These are phyloP conservation scores for Puccinellia tenuiflora DNA, from an alignment of 176 grass and related monocot genomes.

Conservation along the genomic window DNA sequence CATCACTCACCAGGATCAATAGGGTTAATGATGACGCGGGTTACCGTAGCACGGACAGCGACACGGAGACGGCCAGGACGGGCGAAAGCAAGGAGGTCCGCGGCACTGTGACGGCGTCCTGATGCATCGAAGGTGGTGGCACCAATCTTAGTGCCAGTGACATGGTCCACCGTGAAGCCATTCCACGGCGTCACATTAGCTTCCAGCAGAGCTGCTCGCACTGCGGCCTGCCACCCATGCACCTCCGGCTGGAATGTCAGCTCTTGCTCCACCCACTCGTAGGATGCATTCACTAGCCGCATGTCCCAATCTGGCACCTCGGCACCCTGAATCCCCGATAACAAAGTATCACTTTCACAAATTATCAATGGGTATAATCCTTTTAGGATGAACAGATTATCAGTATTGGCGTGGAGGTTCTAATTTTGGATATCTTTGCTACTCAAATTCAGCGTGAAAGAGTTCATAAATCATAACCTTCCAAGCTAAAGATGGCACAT, in stretches of 20 bases:
- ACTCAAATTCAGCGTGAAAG: neutral
- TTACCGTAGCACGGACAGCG: constrained; percentile 46
- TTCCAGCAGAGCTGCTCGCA: constrained; percentile 63
- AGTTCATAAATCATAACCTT: neutral
- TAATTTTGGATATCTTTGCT: neutral
- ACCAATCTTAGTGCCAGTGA: constrained; percentile 65
- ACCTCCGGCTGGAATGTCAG: constrained; percentile 56
- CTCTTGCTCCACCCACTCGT: constrained; percentile 69
- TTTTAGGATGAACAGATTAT: neutral
- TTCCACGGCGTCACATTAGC: constrained; percentile 74
- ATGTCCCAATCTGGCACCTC: constrained; percentile 49
- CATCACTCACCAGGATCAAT: constrained; percentile 37
- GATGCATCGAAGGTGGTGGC: constrained; percentile 70
- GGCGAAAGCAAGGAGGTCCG: constrained; percentile 57
- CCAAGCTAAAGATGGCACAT: neutral
- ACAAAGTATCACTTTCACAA: neutral
- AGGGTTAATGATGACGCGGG: constrained; percentile 49
- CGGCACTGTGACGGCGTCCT: constrained; percentile 62
- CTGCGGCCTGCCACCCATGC: constrained; percentile 57
- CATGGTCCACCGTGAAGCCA: constrained; percentile 66
- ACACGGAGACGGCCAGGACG: constrained; percentile 60
- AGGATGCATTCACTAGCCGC: constrained; percentile 59
- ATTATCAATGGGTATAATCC: neutral
- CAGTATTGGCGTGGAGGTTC: neutral
- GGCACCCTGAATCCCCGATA: neutral